These are phyloP conservation scores for Auxenochlorella protothecoides DNA, from an alignment of 139 green algal species.

Conservation along the genomic window DNA sequence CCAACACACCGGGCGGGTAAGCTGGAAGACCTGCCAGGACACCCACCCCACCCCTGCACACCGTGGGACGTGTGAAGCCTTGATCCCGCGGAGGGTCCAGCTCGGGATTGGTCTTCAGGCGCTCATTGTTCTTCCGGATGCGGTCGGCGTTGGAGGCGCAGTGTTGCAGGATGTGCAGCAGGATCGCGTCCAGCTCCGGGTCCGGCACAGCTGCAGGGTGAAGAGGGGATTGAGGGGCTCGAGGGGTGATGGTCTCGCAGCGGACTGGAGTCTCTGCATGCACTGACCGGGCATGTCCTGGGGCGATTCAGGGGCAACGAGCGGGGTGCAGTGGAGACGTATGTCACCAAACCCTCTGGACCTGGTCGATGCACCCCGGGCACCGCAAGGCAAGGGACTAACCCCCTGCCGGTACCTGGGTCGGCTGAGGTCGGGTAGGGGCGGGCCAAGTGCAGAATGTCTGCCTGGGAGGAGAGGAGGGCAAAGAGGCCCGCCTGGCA, in stretches of 20 bases:
- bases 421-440: conserved; percentile 33
- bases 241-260: neutral
- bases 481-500: conserved; percentile 45
- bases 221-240: neutral
- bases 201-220: conserved; percentile 19
- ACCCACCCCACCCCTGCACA: neutral
- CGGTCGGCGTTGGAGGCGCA: conserved; percentile 56
- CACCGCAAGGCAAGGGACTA: too few species aligned
- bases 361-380: too few species aligned
- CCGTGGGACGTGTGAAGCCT: conserved; percentile 78
- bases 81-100: conserved; percentile 54
- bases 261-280: neutral
- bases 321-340: too few species aligned
- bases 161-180: conserved; percentile 81
- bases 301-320: too few species aligned
- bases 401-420: neutral
- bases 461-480: conserved; percentile 42
- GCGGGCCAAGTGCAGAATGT: conserved; percentile 36
- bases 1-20: too few species aligned
- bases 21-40: neutral
- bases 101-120: conserved; percentile 10
- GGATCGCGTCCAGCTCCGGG: conserved; percentile 46
- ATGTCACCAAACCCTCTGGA: too few species aligned
- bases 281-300: too few species aligned
- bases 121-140: conserved; percentile 83